These are phyloP conservation scores for Aeschynomene evenia DNA, from an alignment of 306 rosid species.

Conservation along the genomic window DNA sequence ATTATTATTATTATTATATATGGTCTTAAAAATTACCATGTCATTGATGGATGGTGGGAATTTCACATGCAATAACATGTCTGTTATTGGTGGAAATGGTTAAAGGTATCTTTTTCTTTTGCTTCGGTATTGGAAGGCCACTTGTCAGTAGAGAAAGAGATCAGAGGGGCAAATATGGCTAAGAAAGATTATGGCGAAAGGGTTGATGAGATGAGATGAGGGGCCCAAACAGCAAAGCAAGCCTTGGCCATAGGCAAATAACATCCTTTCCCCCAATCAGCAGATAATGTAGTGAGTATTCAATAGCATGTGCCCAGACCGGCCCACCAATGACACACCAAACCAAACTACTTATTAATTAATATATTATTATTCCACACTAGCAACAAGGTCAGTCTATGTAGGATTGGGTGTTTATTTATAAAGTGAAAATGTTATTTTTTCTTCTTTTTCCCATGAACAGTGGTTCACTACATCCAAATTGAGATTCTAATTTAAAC, in stretches of 20 bases:
- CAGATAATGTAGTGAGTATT: conserved; percentile 21
- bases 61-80: conserved; percentile 29
- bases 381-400: conserved; percentile 1
- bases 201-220: conserved; percentile 20
- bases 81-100: conserved; percentile 30
- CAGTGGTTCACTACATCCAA: too few species aligned
- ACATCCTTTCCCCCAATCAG: conserved; percentile 14
- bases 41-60: conserved; percentile 18
- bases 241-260: conserved; percentile 23
- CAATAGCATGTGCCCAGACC: conserved; percentile 32
- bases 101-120: conserved; percentile 1
- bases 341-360: not conserved
- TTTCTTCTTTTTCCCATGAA: too few species aligned
- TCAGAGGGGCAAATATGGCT: conserved; percentile 21
- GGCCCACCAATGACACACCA: conserved; percentile 36
- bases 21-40: conserved; percentile 13
- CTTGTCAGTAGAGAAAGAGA: conserved; percentile 24
- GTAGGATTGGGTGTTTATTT: not conserved
- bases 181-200: too few species aligned
- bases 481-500: too few species aligned
- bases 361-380: not conserved
- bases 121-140: conserved; percentile 21
- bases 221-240: conserved; percentile 41
- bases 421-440: too few species aligned
- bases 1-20: too few species aligned